Evolutionary conservation across 2,329 filamentous ascomycete species (phyloP), one percentile per base, ranked within the genome.

Genomic region (Clonostachys sp.): DNA sequence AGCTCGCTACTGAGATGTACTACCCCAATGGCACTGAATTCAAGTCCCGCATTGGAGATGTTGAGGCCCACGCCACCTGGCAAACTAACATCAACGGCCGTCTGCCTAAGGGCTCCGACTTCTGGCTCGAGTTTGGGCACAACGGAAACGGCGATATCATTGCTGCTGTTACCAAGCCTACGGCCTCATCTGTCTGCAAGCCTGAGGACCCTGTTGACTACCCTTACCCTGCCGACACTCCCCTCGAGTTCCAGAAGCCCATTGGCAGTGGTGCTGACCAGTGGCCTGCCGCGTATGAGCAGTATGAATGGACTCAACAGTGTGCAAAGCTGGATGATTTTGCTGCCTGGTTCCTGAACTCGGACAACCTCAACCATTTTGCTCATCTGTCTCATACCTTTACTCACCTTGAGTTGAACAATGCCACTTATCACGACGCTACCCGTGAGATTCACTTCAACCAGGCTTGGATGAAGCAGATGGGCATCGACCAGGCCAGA

Each of bases 371-470:
- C 18, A 71, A 83, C 58, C 63, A 65, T 12, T 84, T 80, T 58
- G 75, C 72, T 8, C 74, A 80, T 45, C 64, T 84, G n/a, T 81
- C 79, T 2, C 81, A 84, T 61, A 84, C 81, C 1, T 84, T 83
- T 59, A 78, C 77, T 4, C 81, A 84, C 52, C 66, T 75, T 53
- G 74, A 76, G 51, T 63, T 82, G 49, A 75, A 83, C 55, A 83
- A 83, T 51, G 76, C 79, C 8, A 83, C 80, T 1, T 83, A 80
- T 61, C 57, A 65, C 4, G 81, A 84, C 54, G 67, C 78, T 2
- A 59, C 60, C 48, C 77, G 74, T 53, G 81, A 84, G 59, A 81
- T 84, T 41, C 65, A 68, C 18, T 84, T 80, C 66, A 84, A 84
- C 62, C 67, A 76, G 53, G 76, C 71, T 12, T 84, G 80, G 79